Evolutionary conservation across 1,284 basidiomycete species (phyloP).

Genomic region (Termitomyces sp.): DNA sequence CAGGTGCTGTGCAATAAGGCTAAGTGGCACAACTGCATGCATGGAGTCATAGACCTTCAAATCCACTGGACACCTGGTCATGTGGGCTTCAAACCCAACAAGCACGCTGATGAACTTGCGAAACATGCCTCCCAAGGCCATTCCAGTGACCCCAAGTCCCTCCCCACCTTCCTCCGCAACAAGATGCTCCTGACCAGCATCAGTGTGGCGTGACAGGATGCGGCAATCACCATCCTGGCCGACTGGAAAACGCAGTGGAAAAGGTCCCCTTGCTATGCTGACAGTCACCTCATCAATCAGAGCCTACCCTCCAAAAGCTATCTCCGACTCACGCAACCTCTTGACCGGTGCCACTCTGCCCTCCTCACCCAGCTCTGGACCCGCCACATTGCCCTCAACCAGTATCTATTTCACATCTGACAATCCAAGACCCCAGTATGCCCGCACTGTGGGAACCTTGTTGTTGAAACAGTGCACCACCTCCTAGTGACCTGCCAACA

Average conservation of each 20-base stretch:
- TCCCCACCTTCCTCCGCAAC: too few species aligned
- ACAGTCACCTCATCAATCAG: background rate
- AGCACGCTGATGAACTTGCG: too few species aligned
- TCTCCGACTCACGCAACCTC: background rate
- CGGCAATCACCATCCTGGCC: too few species aligned
- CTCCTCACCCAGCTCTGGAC: background rate
- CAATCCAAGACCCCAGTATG: background rate
- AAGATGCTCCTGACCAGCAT: too few species aligned
- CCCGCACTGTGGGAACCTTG: background rate
- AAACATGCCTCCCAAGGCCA: too few species aligned
- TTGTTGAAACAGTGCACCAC: background rate
- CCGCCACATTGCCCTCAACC: background rate
- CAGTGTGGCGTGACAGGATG: too few species aligned
- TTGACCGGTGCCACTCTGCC: background rate
- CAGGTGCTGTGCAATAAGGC: too few species aligned
- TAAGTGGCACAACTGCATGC: too few species aligned
- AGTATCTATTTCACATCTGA: background rate
- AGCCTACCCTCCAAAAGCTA: background rate
- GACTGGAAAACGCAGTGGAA: background rate
- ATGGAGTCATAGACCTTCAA: too few species aligned
- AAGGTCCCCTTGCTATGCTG: background rate
- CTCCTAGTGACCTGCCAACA: background rate
- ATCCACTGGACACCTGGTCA: too few species aligned
- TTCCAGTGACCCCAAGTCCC: too few species aligned
- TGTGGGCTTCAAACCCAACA: too few species aligned